Conservation (phyloP, 768 basidiomycete genomes). For the Phanerochaete sordida region DNA sequence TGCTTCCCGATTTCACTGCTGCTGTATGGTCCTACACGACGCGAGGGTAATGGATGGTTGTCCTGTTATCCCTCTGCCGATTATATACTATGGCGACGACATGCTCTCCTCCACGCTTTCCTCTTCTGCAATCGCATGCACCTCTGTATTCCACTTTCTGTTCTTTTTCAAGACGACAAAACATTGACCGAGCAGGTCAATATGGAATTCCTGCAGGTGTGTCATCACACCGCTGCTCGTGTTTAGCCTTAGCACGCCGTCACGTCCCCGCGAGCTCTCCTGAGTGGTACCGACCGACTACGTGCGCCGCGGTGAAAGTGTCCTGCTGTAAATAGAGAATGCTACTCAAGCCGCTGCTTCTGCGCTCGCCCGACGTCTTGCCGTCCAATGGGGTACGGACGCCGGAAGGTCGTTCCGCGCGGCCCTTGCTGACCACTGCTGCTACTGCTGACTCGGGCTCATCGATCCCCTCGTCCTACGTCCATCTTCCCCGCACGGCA, state of each 20-base stretch:
- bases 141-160: slow-evolving; percentile 21
- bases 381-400: neutral
- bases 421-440: no score
- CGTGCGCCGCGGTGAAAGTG: neutral
- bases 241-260: neutral
- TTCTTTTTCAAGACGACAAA: slow-evolving; percentile 18
- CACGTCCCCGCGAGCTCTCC: neutral
- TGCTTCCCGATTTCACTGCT: neutral
- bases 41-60: slow-evolving; percentile 4
- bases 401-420: neutral
- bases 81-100: slow-evolving; percentile 20
- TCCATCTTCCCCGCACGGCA: neutral
- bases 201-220: slow-evolving; percentile 16
- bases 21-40: neutral
- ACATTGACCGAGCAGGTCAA: slow-evolving; percentile 20
- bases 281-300: neutral
- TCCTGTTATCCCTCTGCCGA: slow-evolving; percentile 5
- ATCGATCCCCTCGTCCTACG: neutral
- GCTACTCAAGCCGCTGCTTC: neutral
- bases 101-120: slow-evolving; percentile 20
- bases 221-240: neutral
- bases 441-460: neutral
- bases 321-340: neutral
- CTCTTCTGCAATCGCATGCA: slow-evolving; percentile 21
- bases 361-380: neutral